Conservation (phyloP, 2,329 filamentous ascomycete species). For the Beauveria pseudobassiana region DNA sequence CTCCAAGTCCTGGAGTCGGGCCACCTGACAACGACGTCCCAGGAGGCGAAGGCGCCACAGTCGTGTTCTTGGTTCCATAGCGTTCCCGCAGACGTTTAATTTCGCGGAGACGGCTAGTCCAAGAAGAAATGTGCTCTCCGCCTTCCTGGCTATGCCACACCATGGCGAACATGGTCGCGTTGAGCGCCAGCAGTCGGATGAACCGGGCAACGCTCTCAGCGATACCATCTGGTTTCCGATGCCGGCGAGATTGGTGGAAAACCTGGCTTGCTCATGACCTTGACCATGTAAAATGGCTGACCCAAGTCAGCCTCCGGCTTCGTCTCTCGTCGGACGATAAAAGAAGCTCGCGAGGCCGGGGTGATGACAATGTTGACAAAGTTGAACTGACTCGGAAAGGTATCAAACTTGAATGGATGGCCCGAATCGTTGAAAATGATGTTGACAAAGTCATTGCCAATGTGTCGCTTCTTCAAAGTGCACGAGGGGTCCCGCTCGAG, state of each 20-base stretch:
- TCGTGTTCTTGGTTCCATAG: conserved; percentile 38
- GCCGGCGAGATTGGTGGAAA: conserved; percentile 91
- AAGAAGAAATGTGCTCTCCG: conserved; percentile 79
- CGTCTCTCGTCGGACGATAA: conserved; percentile 54
- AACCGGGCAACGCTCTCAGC: conserved; percentile 73
- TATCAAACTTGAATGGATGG: conserved; percentile 80
- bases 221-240: conserved; percentile 79
- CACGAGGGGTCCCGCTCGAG: conserved; percentile 67
- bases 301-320: conserved; percentile 28
- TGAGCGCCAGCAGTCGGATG: conserved; percentile 81
- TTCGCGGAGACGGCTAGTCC: conserved; percentile 78
- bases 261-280: conserved; percentile 78
- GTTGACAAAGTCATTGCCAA: conserved; percentile 96
- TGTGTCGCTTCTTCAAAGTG: conserved; percentile 84
- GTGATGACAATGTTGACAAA: conserved; percentile 95
- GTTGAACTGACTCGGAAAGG: conserved; percentile 91
- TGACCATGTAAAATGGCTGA: conserved; percentile 73
- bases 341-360: conserved; percentile 72
- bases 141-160: conserved; percentile 78
- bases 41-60: conserved; percentile 21
- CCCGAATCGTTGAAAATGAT: conserved; percentile 98
- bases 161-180: conserved; percentile 84
- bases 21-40: conserved; percentile 16
- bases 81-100: conserved; percentile 76
- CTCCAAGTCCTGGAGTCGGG: conserved; percentile 15